A percentile compares a stretch with the other conserved stretches of the same genome.
These are phyloP conservation scores for Penicillium tannophilum DNA, from an alignment of 495 filamentous ascomycete genomes.

Conservation along the genomic window DNA sequence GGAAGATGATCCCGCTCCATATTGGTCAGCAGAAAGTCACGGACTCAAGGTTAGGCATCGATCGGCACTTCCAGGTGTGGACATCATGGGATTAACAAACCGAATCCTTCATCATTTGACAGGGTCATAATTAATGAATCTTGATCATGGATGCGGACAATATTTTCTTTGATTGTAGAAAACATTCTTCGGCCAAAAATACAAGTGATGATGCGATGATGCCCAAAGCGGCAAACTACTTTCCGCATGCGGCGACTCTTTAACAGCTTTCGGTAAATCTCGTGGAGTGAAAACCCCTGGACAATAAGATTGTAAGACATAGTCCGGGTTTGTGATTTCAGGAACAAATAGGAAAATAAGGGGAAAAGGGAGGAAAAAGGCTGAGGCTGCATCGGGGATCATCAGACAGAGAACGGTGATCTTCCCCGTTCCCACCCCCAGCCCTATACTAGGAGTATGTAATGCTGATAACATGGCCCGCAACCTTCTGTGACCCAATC, in stretches of 20 bases:
- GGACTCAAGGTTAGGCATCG: background rate
- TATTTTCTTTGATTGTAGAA: background rate
- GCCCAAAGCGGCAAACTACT: constrained; percentile 30
- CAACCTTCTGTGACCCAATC: constrained; percentile 35
- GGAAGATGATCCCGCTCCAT: no score
- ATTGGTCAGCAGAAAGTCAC: no score
- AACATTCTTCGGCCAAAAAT: constrained; percentile 15
- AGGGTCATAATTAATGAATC: constrained; percentile 14
- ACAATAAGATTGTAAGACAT: background rate
- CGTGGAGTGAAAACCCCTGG: constrained; percentile 12
- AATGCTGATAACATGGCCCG: constrained; percentile 38
- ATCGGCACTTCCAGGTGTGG: background rate
- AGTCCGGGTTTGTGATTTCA: constrained; percentile 2
- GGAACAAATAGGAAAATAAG: constrained; percentile 2
- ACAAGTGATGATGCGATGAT: constrained; percentile 30
- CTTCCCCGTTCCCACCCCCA: constrained; percentile 4
- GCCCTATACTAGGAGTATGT: constrained; percentile 25
- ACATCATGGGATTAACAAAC: background rate
- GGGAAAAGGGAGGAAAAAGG: background rate
- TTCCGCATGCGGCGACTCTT: constrained; percentile 34
- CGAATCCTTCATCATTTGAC: constrained; percentile 28
- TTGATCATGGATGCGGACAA: background rate
- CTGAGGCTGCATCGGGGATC: constrained; percentile 26
- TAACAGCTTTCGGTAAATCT: constrained; percentile 22
- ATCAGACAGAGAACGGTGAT: constrained; percentile 27